Base-by-base conservation (phyloP, 495 filamentous ascomycete species). In the Usnea hakonensis region DNA sequence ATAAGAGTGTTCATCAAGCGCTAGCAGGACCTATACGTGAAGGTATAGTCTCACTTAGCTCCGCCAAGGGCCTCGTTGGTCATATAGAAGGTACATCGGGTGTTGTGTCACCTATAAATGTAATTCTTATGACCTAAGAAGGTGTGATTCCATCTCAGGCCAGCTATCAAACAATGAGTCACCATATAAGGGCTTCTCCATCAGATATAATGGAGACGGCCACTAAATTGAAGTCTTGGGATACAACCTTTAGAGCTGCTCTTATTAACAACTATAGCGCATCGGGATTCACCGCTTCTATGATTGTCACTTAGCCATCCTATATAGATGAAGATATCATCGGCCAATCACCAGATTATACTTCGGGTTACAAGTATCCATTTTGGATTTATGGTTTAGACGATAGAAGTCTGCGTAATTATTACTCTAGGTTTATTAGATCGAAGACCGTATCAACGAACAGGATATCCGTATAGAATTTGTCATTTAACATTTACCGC, bases 1-100 rank as follows among this genome's bases (percentile, higher is more conserved):
- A 65, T 68, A 74, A 73, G 14, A 76, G 79, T 63, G 76, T 79
- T 72, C 74, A 70, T 6, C 74, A 71, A 0, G 77, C 78, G 55
- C 55, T 69, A 19, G 61, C 81, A 80, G 59, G 78, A 82, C 1
- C 76, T 14, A 33, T 43, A 11, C 63, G 88, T 19, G 21, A 19
- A 2, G 14, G 23, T 2, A 23, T 65, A 13, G 58, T 77, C 6
- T 33, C 65, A 46, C 35, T 78, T 4, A 71, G 75, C 1, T 64
- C 76, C 0, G 71, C 73, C 13, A 79, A 79, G 53, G 63, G 71
- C 0, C 77, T 77, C 57, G 61, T 78, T 33, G 77, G 77, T 2
- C 77, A 79, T 53, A 64, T 68, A 2, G 77, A 78, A 52, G 68
- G 73, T 6, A 68, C 65, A 1, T 67, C 74, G 4, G 75, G 75